A percentile compares a stretch with the other conserved stretches of the same genome.
Conservation (phyloP, 495 filamentous ascomycete genomes). For the Hypoxylon fragiforme region DNA sequence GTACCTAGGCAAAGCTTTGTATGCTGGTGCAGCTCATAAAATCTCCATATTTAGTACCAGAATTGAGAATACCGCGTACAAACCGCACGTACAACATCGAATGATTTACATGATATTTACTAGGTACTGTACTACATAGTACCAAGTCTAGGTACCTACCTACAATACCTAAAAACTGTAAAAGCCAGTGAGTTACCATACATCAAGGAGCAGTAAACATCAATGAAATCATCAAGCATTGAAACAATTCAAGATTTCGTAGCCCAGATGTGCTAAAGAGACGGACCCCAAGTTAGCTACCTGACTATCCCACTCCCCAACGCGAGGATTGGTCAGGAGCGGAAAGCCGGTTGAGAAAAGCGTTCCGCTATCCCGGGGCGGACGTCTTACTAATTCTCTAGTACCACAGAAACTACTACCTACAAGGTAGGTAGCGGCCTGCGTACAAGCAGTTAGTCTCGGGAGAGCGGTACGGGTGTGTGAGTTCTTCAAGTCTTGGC, state of each 20-base stretch:
- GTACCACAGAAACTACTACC: slow-evolving; percentile 6
- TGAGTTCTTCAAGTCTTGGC: slow-evolving; percentile 30
- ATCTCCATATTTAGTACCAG: slow-evolving; percentile 33
- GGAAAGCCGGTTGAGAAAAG: slow-evolving; percentile 23
- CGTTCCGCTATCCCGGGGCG: slow-evolving; percentile 28
- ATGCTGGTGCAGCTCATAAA: slow-evolving; percentile 32
- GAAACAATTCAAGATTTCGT: too few species aligned
- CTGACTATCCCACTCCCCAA: background rate
- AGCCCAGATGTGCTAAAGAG: too few species aligned
- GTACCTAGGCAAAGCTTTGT: too few species aligned
- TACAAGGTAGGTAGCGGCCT: too few species aligned
- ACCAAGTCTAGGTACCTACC: slow-evolving; percentile 13
- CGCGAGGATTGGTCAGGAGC: slow-evolving; percentile 23
- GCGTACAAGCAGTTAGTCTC: slow-evolving; percentile 29
- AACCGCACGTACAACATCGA: too few species aligned
- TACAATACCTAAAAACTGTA: too few species aligned
- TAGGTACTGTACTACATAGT: slow-evolving; percentile 15
- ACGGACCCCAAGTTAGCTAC: slow-evolving; percentile 2
- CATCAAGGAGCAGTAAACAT: too few species aligned
- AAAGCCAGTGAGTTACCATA: too few species aligned
- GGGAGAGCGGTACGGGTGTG: slow-evolving; percentile 34
- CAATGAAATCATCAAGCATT: too few species aligned
- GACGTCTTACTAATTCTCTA: slow-evolving; percentile 1
- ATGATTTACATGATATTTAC: too few species aligned
- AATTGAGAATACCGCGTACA: slow-evolving; percentile 19